Evolutionary conservation across 352 stramenopile species (phyloP), one percentile per base, ranked within the genome.

Genomic region (Globisporangium solare): DNA sequence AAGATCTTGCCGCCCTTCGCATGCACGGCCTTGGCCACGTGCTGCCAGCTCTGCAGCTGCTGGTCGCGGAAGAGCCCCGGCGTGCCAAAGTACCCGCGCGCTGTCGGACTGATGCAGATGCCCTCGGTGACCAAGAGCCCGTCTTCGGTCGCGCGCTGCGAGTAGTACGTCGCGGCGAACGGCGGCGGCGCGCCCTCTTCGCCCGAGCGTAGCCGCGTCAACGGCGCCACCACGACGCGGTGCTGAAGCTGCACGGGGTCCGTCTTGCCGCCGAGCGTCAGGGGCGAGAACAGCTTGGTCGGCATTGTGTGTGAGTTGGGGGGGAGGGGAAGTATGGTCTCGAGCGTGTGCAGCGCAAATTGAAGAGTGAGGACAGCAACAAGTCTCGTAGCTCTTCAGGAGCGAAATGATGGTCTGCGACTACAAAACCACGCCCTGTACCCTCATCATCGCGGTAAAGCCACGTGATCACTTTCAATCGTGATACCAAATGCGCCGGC

Each of bases 1-100:
- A 85, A 91, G 47, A 96, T 95, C 41, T 79, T 74, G 57, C 76
- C 83, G 20, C 71, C 70, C 41, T 91, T 88, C 10, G 61, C 68
- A 58, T 97, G 89, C 24, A 97, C 88, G 0, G 68, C 63, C 7
- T 84, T 58, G 0, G 74, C 81, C 13, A 91, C 63, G 18, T 58
- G 61, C 51, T 88, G 80, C 82, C 82, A 92, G 20, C 49, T 64
- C 5, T 73, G 54, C 35, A 79, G 32, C 43, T 93, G 83, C 18
- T 77, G 69, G 3, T 43, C 20, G 0, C 56, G 67, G 55, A 71
- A 87, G 18, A 93, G 55, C 8, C 79, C 80, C 0, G 80, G 80
- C 0, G 78, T 64, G 17, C 71, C 64, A 40, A 75, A 74, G 57
- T 79, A 82, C 11, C 70, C 68, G 10, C 52, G 51, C 24, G 65